Base-by-base conservation (phyloP, 805 yeast genomes). In the Teunomyces kruisii region DNA sequence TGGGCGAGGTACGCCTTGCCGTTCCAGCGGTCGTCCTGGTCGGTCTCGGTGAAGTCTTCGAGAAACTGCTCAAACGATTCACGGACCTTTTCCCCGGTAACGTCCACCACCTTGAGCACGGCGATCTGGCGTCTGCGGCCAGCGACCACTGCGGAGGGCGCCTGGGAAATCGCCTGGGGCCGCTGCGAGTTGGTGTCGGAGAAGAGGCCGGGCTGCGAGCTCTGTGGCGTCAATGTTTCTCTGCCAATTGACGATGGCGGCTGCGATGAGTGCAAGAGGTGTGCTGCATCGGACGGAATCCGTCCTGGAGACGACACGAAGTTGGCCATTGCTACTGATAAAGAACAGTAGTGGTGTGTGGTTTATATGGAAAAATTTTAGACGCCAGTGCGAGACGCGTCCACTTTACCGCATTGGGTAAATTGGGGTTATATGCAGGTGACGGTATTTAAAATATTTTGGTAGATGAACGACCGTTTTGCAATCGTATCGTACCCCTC, bases 81-180 rank as follows among this genome's bases (percentile, higher is more conserved):
- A 36, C 92, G 80, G 13, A 94, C 97, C 55, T 88, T 88, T 61
- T 91, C 97, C 47, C 96, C 97, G 3, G 97, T 89, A 39, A 82
- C 81, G 69, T 94, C 99, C 22, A 80, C 80, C 22, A 94, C 96
- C 60, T 86, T 88, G 22, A 95, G 90, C 43, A 92, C 88, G 22
- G 82, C 81, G 47, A 79, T 74, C 47, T 84, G 70, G 48, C 80
- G 78, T 57, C 84, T 76, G 68, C 86, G 76, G 9, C 70, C 67
- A 4, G 61, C 53, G 8, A 53, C 55, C 9, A 55, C 53, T 6
- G 59, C 43, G 35, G 46, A 39, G 5, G 47, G 38, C 22, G 22
- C 22, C 42, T 39, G 42, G 8, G 35, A 30, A 9, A 24, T 47
- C 22, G 51, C 45, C 14, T 54, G 43, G 30, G 49, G 55, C 9